A percentile compares a stretch with the other conserved stretches of the same genome.
Evolutionary conservation across 2,329 filamentous ascomycete species (phyloP).

Genomic region (Trichoderma koningiopsis): DNA sequence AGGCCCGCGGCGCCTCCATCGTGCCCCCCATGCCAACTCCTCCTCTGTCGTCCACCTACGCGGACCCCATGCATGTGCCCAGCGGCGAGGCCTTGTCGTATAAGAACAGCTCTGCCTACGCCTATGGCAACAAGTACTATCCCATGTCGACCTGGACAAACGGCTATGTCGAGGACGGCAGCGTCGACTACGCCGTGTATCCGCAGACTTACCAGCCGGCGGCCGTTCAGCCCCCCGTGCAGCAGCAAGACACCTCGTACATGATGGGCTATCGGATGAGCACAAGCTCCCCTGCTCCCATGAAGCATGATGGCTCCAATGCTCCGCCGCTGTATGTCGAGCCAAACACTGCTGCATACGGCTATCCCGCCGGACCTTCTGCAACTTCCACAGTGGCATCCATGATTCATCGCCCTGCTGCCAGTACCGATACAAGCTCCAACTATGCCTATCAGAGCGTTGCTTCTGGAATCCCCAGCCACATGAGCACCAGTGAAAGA

Average conservation of each 20-base stretch:
- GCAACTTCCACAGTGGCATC: constrained; percentile 14
- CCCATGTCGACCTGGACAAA: constrained; percentile 32
- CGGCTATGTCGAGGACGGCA: constrained; percentile 34
- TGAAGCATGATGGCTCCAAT: constrained; percentile 27
- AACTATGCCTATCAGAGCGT: constrained; percentile 31
- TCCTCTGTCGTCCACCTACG: constrained; percentile 26
- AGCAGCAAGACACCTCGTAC: constrained; percentile 32
- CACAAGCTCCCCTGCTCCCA: constrained; percentile 15
- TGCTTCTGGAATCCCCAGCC: constrained; percentile 13
- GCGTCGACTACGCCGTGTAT: constrained; percentile 34
- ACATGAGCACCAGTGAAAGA: constrained; percentile 29
- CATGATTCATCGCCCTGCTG: constrained; percentile 27
- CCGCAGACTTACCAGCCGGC: constrained; percentile 27
- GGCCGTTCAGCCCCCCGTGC: constrained; percentile 1
- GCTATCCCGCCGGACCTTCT: constrained; percentile 30
- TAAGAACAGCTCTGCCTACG: constrained; percentile 31
- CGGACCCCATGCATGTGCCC: constrained; percentile 29
- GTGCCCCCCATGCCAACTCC: constrained; percentile 20
- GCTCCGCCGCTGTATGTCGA: constrained; percentile 33
- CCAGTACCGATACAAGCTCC: constrained; percentile 25
- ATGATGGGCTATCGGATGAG: constrained; percentile 34
- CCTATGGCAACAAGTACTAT: constrained; percentile 35
- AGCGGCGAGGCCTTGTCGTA: constrained; percentile 29
- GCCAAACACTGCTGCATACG: constrained; percentile 33
- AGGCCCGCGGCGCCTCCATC: constrained; percentile 32